Evolutionary conservation across 768 basidiomycete genomes (phyloP).

Genomic region (Hypsizygus marmoreus): DNA sequence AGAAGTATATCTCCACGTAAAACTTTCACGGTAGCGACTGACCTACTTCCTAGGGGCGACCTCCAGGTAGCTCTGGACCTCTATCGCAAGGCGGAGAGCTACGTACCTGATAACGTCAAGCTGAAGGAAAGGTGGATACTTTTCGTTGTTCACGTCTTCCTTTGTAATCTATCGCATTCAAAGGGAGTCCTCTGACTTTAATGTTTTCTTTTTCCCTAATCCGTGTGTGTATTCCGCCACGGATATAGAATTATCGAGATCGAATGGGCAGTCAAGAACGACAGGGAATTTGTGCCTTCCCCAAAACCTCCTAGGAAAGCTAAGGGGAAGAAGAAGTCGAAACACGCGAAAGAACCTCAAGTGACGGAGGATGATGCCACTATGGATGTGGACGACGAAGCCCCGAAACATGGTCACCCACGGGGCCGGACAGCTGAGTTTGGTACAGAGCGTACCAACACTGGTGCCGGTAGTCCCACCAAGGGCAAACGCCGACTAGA

Average conservation of each 20-base stretch:
- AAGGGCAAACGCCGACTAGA: constrained; percentile 40
- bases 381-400: constrained; percentile 30
- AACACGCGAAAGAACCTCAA: constrained; percentile 23
- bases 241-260: constrained; percentile 75
- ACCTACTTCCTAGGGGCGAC: constrained; percentile 56
- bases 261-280: constrained; percentile 73
- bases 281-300: constrained; percentile 58
- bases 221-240: constrained; percentile 30
- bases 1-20: constrained; percentile 55
- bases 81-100: constrained; percentile 78
- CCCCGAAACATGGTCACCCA: constrained; percentile 17
- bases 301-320: constrained; percentile 47
- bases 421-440: constrained; percentile 31
- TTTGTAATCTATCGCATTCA: constrained; percentile 51
- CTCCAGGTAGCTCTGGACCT: constrained; percentile 78
- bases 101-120: constrained; percentile 86
- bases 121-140: constrained; percentile 86
- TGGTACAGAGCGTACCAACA: constrained; percentile 47
- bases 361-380: constrained; percentile 26
- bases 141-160: constrained; percentile 66
- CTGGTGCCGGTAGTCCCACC: constrained; percentile 30
- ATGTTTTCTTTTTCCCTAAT: constrained; percentile 32
- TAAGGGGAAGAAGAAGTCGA: constrained; percentile 36
- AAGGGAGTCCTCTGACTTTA: constrained; percentile 45
- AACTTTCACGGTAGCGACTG: constrained; percentile 1